Evolutionary conservation across 2,329 filamentous ascomycete species (phyloP).

Genomic region (Daldinia sp.): DNA sequence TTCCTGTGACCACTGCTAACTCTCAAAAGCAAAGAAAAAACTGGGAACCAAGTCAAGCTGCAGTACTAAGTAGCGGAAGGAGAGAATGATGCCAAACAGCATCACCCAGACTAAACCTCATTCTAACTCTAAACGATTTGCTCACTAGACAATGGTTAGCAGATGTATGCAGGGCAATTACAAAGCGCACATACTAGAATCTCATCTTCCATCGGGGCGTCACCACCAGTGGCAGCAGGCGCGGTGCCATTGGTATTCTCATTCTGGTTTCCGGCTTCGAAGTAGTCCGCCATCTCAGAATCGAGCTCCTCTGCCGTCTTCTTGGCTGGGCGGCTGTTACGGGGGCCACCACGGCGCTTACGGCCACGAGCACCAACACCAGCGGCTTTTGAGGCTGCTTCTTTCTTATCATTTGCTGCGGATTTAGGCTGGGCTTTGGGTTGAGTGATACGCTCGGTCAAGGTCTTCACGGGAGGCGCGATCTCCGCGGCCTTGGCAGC

Average conservation of each 20-base stretch:
- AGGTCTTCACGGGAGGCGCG: slow-evolving; percentile 70
- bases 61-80: slow-evolving; percentile 2
- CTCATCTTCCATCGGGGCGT: slow-evolving; percentile 73
- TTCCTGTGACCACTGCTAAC: slow-evolving; percentile 11
- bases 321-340: slow-evolving; percentile 72
- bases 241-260: slow-evolving; percentile 57
- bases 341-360: slow-evolving; percentile 57
- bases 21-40: slow-evolving; percentile 3
- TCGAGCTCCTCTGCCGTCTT: slow-evolving; percentile 97
- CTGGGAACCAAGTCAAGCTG: slow-evolving; percentile 1
- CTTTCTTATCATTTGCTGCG: slow-evolving; percentile 76
- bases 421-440: slow-evolving; percentile 82
- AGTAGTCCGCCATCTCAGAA: slow-evolving; percentile 98
- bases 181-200: slow-evolving; percentile 50
- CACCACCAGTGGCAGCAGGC: slow-evolving; percentile 58
- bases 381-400: slow-evolving; percentile 55
- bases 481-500: slow-evolving; percentile 75
- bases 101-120: background rate
- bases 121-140: slow-evolving; percentile 2
- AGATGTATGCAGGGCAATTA: background rate
- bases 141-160: slow-evolving; percentile 30
- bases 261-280: slow-evolving; percentile 60
- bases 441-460: slow-evolving; percentile 83
- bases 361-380: slow-evolving; percentile 55
- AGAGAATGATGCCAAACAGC: slow-evolving; percentile 3